Percentiles rank a stretch among this genome's conserved stretches.
Conservation (phyloP, 768 basidiomycete species). For the Boletus barrowsii region DNA sequence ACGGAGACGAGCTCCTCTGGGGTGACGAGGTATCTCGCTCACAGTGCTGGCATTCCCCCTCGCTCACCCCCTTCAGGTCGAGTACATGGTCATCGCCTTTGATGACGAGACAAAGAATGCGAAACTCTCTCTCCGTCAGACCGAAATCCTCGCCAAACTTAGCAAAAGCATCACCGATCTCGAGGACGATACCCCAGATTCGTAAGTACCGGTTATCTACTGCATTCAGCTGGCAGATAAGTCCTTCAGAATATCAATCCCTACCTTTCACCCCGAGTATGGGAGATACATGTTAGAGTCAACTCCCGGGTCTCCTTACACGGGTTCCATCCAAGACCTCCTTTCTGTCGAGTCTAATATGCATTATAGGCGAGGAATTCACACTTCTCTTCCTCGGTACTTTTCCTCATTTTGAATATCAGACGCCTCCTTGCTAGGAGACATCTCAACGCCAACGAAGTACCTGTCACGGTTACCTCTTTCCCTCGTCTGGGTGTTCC, state of each 20-base stretch:
- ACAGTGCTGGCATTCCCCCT: conserved; percentile 5
- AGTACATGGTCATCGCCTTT: conserved; percentile 92
- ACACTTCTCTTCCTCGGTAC: neutral
- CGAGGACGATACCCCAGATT: conserved; percentile 44
- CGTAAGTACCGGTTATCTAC: conserved; percentile 41
- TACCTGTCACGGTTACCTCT: conserved; percentile 92
- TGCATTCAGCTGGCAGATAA: neutral
- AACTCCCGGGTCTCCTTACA: conserved; percentile 94
- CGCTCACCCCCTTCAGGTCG: conserved; percentile 54
- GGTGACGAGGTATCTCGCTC: conserved; percentile 81
- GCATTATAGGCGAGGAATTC: conserved; percentile 71
- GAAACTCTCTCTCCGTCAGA: conserved; percentile 88
- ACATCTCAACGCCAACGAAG: conserved; percentile 80
- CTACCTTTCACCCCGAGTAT: conserved; percentile 97
- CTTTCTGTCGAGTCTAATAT: conserved; percentile 92
- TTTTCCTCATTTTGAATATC: conserved; percentile 8
- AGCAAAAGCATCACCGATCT: conserved; percentile 66
- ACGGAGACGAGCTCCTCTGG: conserved; percentile 93
- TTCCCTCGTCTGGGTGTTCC: conserved; percentile 89
- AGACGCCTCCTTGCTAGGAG: conserved; percentile 83
- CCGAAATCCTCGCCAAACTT: conserved; percentile 86
- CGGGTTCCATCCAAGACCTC: conserved; percentile 80
- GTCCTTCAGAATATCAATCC: conserved; percentile 59
- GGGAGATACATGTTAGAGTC: conserved; percentile 99
- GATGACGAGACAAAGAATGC: conserved; percentile 78